Evolutionary conservation across 768 basidiomycete genomes (phyloP).

Genomic region (Suillus luteus): DNA sequence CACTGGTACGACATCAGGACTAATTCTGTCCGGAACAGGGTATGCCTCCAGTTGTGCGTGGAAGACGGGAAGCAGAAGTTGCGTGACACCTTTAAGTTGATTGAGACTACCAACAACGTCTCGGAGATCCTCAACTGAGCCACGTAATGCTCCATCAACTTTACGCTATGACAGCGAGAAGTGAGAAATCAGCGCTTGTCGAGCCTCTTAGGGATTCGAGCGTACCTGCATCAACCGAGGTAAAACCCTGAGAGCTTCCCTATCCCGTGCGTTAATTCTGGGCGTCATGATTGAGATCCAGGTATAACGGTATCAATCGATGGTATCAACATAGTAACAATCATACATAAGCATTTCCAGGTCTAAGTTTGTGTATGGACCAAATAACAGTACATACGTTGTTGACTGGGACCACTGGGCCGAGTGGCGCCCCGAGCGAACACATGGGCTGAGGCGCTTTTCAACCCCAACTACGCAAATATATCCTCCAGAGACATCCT

Average conservation of each 20-base stretch:
- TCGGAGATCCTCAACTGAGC: slow-evolving; percentile 8
- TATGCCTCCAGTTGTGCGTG: slow-evolving; percentile 8
- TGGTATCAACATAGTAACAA: slow-evolving; percentile 4
- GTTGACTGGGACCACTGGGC: too few species aligned
- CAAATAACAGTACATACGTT: background rate
- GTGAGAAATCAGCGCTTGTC: background rate
- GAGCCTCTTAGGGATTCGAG: background rate
- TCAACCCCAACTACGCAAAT: too few species aligned
- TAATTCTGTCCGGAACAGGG: slow-evolving; percentile 3
- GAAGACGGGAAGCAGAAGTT: slow-evolving; percentile 4
- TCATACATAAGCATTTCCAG: slow-evolving; percentile 18
- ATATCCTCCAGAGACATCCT: too few species aligned
- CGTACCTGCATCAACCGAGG: slow-evolving; percentile 8
- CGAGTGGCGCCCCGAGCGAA: too few species aligned
- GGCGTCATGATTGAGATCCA: slow-evolving; percentile 3
- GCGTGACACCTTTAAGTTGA: slow-evolving; percentile 4
- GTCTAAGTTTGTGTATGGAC: slow-evolving; percentile 26
- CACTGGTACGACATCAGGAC: slow-evolving; percentile 2
- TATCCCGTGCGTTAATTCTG: slow-evolving; percentile 6
- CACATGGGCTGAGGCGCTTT: too few species aligned
- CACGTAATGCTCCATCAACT: slow-evolving; percentile 4
- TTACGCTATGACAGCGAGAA: background rate
- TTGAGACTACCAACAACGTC: slow-evolving; percentile 6
- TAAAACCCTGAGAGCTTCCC: slow-evolving; percentile 4
- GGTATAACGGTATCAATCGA: slow-evolving; percentile 17